Evolutionary conservation across 306 rosid genomes (phyloP), one percentile per base, ranked within the genome.

Genomic region (Albizia julibrissin): DNA sequence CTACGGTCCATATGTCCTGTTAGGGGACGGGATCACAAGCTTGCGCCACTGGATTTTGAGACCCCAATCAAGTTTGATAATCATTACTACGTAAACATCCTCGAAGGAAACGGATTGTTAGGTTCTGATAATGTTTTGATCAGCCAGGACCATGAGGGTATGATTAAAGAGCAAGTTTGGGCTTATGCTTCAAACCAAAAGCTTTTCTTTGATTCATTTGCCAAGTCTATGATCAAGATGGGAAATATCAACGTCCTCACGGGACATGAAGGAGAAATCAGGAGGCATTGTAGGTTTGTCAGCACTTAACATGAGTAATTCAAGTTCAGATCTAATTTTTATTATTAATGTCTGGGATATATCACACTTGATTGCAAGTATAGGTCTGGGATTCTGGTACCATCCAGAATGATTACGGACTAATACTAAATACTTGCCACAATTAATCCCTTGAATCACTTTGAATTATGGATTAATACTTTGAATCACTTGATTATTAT

Each of bases 61-160:
- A 93, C 99, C 27, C 98, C 99, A 0, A 82, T 90, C 8, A 87
- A 88, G 62, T 95, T 95, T 85, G 98, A 93, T 77, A 95, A 91
- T 22, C 93, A 91, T 16, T 93, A 93, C 84, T 95, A 80, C 87
- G 64, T 84, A 15, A 95, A 93, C 88, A 50, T 95, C 40, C 88
- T 95, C 5, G 79, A 91, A 85, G 99, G 99, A 19, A 86, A 88
- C 29, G 97, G 94, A 1, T 86, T 95, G 79, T 74, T 95, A 10
- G 93, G 90, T 21, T 93, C 98, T 70, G 98, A 95, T 79, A 83
- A 85, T 77, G 97, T 91, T 54, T 50, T 95, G 77, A 81, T 91
- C 76, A 89, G 74, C 34, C 84, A 95, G 46, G 98, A 91, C 49
- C 54, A 77, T 3, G 89, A 88, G 54, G 94, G 94, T 40, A 74